phyloP scores from a whole-genome alignment of 768 basidiomycete species.

The Lactarius akahatsu region DNA sequence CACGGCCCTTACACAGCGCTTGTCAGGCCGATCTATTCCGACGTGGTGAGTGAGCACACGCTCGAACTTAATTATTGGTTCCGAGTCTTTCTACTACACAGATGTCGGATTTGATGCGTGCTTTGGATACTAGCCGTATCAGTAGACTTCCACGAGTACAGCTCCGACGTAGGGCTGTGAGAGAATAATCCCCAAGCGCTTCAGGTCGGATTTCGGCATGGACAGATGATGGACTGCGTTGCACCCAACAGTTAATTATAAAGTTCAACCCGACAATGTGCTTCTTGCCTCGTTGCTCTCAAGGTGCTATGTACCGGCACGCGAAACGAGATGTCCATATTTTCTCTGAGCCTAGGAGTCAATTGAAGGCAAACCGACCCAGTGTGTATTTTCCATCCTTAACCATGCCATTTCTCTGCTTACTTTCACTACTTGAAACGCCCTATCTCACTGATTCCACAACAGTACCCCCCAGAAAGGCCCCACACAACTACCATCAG shows the following conservation, averaged over 20 bases:
- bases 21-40: background rate
- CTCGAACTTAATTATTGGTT: background rate
- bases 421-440: background rate
- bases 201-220: background rate
- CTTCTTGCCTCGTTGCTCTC: background rate
- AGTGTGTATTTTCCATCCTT: background rate
- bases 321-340: background rate
- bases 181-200: background rate
- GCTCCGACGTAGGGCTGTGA: background rate
- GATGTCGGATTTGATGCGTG: background rate
- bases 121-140: background rate
- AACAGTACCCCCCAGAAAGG: conserved; percentile 5
- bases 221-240: background rate
- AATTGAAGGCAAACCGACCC: background rate
- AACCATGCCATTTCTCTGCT: background rate
- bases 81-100: background rate
- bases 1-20: background rate
- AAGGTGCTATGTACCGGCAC: background rate
- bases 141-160: background rate
- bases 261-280: background rate
- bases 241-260: background rate
- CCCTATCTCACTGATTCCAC: background rate
- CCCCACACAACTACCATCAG: background rate
- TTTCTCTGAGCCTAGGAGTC: conserved; percentile 1
- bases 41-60: background rate